phyloP scores from a whole-genome alignment of 768 basidiomycete genomes.

The Lactarius deliciosus region DNA sequence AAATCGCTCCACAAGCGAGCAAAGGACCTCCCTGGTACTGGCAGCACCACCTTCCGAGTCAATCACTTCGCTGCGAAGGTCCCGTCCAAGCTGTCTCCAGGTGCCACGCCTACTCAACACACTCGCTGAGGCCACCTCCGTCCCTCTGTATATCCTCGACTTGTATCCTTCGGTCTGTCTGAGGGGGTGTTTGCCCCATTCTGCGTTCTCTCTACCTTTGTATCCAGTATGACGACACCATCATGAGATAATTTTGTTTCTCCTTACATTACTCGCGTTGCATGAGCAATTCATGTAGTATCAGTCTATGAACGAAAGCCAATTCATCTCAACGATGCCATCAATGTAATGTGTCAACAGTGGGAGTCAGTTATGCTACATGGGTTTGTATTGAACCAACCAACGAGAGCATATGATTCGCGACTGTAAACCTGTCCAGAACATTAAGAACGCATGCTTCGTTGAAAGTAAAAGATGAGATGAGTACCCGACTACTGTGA shows the following conservation, averaged over 20 bases:
- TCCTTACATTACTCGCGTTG: background rate
- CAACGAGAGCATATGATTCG: conserved; percentile 91
- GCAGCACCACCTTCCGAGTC: background rate
- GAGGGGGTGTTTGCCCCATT: background rate
- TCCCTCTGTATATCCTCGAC: background rate
- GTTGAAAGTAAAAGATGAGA: background rate
- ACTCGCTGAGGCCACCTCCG: background rate
- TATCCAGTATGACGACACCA: conserved; percentile 16
- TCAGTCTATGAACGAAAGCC: background rate
- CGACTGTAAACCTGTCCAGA: conserved; percentile 68
- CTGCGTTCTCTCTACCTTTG: conserved; percentile 13
- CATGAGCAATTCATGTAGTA: background rate
- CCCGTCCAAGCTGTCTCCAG: background rate
- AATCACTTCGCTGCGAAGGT: background rate
- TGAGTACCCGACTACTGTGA: conserved; percentile 85
- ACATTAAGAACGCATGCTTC: background rate
- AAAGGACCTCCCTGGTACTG: background rate
- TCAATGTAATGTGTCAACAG: too few relatives aligned
- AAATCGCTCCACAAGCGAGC: conserved; percentile 9
- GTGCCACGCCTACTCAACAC: background rate
- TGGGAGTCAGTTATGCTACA: too few relatives aligned
- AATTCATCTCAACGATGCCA: too few relatives aligned
- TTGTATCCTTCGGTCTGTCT: background rate
- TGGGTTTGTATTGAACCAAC: conserved; percentile 45
- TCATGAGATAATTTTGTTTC: conserved; percentile 9